These are phyloP conservation scores for Colletotrichum tabaci DNA, from an alignment of 2,329 filamentous ascomycete genomes.

Conservation along the genomic window DNA sequence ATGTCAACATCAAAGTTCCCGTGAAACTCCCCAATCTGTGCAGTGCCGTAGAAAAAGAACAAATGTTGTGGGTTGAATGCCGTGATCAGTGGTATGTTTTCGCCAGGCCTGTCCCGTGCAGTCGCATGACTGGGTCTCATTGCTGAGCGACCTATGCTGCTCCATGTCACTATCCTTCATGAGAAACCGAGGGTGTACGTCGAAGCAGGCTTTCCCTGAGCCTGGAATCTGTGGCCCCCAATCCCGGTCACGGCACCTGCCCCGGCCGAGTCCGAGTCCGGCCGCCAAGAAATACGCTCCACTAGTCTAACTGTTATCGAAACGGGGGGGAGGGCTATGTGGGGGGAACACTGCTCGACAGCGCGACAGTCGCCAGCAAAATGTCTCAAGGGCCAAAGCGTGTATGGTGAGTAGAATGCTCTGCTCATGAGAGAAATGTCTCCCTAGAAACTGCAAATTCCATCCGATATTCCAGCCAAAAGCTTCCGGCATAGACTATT, in stretches of 20 bases:
- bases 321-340: slow-evolving; percentile 17
- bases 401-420: no score
- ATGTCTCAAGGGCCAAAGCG: not conserved
- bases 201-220: not conserved
- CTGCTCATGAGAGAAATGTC: not conserved
- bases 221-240: not conserved
- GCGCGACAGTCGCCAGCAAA: not conserved
- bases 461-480: not conserved
- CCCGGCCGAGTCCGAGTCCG: slow-evolving; percentile 9
- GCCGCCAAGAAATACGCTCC: slow-evolving; percentile 26
- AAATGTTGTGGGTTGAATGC: no score
- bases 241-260: slow-evolving; percentile 7
- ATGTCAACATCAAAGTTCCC: no score
- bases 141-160: no score
- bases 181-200: no score
- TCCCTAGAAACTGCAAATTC: not conserved
- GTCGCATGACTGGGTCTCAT: no score
- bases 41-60: no score
- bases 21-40: no score
- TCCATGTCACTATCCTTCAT: no score
- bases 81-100: no score
- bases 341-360: slow-evolving; percentile 22
- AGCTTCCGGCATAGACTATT: not conserved
- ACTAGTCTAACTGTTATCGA: slow-evolving; percentile 21
- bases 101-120: no score